phyloP scores from a whole-genome alignment of 345 rosid species.

The Eucalyptus caleyi region DNA sequence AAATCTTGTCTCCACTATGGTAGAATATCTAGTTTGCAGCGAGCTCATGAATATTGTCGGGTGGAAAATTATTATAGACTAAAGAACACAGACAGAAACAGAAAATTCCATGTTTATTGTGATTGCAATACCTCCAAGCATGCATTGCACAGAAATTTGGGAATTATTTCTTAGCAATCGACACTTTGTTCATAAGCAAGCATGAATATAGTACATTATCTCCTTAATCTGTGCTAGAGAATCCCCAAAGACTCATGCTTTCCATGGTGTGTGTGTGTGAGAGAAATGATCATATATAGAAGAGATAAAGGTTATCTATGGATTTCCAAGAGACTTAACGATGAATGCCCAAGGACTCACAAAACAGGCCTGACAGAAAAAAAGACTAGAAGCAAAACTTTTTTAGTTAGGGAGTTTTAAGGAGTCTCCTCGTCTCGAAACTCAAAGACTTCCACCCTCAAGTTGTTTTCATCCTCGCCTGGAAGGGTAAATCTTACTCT shows the following conservation, averaged over 20 bases:
- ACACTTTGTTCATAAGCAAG: background rate
- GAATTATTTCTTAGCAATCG: background rate
- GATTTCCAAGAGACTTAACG: background rate
- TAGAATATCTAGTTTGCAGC: background rate
- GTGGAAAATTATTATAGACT: background rate
- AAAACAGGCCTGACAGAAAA: background rate
- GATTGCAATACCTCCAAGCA: background rate
- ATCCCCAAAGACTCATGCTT: background rate
- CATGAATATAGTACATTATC: background rate
- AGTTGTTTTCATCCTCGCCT: background rate
- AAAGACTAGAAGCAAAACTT: background rate
- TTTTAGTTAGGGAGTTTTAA: background rate
- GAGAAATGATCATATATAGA: background rate
- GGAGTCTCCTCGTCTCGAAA: background rate
- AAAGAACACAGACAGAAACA: background rate
- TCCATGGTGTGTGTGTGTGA: background rate
- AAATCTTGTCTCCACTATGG: background rate
- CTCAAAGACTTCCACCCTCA: slow-evolving; percentile 1
- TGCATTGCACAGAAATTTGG: background rate
- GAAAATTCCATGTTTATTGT: background rate
- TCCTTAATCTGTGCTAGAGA: background rate
- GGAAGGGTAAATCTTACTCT: slow-evolving; percentile 14
- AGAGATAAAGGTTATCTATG: background rate
- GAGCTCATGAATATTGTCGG: background rate
- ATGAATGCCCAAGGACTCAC: background rate